Conservation (phyloP, 495 filamentous ascomycete species). For the Aspergillus bertholletiae region DNA sequence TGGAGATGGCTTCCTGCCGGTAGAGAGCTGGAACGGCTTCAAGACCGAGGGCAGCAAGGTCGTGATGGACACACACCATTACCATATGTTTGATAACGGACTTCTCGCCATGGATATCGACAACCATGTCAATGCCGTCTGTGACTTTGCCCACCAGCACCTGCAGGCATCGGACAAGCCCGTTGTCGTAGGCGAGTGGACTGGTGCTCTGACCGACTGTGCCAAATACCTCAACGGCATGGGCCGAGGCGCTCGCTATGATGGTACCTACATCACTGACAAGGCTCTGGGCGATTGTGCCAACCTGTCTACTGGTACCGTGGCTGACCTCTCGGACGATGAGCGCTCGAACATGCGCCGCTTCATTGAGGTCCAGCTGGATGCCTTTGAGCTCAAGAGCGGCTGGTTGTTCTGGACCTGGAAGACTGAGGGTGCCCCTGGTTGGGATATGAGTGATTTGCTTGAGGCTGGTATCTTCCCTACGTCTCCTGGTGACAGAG, state of each 20-base stretch:
- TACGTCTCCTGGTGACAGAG: slow-evolving; percentile 49
- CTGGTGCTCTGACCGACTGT: slow-evolving; percentile 69
- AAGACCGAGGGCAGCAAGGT: slow-evolving; percentile 57
- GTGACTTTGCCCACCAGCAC: slow-evolving; percentile 40
- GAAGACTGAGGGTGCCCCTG: slow-evolving; percentile 82
- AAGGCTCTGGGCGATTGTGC: slow-evolving; percentile 57
- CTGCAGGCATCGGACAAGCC: slow-evolving; percentile 62
- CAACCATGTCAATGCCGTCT: slow-evolving; percentile 50
- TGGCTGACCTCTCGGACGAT: slow-evolving; percentile 43
- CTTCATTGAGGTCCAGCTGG: slow-evolving; percentile 71
- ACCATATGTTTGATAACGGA: slow-evolving; percentile 62
- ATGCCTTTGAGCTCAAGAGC: slow-evolving; percentile 62
- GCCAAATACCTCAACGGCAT: slow-evolving; percentile 69
- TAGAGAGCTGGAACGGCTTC: slow-evolving; percentile 70
- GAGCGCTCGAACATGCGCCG: slow-evolving; percentile 56
- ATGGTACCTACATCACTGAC: slow-evolving; percentile 53
- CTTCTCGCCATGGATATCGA: slow-evolving; percentile 48
- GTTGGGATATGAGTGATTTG: slow-evolving; percentile 79
- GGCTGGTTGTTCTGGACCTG: slow-evolving; percentile 85
- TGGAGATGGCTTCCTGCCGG: slow-evolving; percentile 64
- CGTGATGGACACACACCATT: slow-evolving; percentile 67
- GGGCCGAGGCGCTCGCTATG: slow-evolving; percentile 66
- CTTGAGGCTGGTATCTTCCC: slow-evolving; percentile 59
- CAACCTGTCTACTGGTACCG: slow-evolving; percentile 54
- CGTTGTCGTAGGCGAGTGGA: slow-evolving; percentile 70